Evolutionary conservation across 2,329 filamentous ascomycete species (phyloP), one percentile per base, ranked within the genome.

Genomic region (Penicillium sp.): DNA sequence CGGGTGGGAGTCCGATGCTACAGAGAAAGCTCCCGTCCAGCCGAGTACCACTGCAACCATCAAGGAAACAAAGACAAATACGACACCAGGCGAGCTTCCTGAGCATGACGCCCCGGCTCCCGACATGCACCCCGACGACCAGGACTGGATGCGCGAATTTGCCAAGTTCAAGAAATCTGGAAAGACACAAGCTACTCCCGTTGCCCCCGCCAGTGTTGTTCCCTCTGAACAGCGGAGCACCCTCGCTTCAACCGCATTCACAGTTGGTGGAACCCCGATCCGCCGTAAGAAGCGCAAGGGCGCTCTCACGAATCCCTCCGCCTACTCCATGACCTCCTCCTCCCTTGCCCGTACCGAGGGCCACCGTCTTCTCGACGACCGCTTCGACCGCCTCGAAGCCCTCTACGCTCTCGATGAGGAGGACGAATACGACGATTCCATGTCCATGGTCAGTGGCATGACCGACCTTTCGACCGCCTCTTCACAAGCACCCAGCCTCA

Each of bases 1-100:
- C 1, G 95, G 94, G 6, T 99, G 93, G 93, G 93, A 97, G 78
- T 96, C 93, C 7, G 95, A 99, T 76, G 90, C 88, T 69, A 99
- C 95, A 0, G 92, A 90, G 74, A 96, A 90, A 82, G 89, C 90
- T 4, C 77, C 85, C 21, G 73, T 73, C 48, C 76, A 76, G n/a
- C 79, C 64, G 60, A 69, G 69, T 38, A 73, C 68, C 29, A 73
- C 68, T 29, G 67, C 69, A 21, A 62, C 72, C 53, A 51, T 59
- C 1, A 65, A 63, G 30, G 48, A 59, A 11, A 47, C 60, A 7
- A 60, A 31, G 17, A 17, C 31, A 31, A 52, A 62, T 31, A 65
- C 29, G 23, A 41, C 49, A 7, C 47, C 66, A 2, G 72, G 72
- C 13, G 74, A 79, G 50, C 63, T 79, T 51, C 77, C 76, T 17